phyloP scores from a whole-genome alignment of 768 basidiomycete genomes.

The Agrocybe pediades region DNA sequence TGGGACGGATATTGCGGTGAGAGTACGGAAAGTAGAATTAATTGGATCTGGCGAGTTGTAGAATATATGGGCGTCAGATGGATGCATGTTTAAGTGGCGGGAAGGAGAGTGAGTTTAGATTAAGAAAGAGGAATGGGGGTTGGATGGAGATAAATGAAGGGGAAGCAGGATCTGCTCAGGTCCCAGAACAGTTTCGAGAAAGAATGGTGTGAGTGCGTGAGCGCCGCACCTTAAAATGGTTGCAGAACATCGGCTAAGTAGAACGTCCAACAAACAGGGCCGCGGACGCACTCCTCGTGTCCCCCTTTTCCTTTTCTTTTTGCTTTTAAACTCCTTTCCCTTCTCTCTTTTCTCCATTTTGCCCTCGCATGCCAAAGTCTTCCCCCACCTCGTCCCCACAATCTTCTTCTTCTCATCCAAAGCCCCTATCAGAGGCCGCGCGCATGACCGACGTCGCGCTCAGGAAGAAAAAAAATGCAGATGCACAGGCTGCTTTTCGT shows the following conservation, averaged over 20 bases:
- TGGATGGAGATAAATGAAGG: constrained; percentile 41
- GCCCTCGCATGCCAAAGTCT: constrained; percentile 45
- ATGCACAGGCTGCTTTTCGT: constrained; percentile 85
- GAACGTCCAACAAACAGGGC: constrained; percentile 44
- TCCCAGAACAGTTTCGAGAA: constrained; percentile 44
- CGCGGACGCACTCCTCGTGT: constrained; percentile 70
- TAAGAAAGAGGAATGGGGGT: constrained; percentile 25
- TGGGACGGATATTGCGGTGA: constrained; percentile 45
- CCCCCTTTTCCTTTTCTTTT: constrained; percentile 67
- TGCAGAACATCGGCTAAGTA: constrained; percentile 50
- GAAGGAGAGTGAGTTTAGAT: constrained; percentile 28
- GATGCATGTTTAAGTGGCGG: constrained; percentile 26
- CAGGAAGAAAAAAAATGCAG: constrained; percentile 88
- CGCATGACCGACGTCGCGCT: constrained; percentile 69
- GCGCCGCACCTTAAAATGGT: constrained; percentile 53
- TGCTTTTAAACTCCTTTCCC: constrained; percentile 52
- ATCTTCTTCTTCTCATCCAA: constrained; percentile 5
- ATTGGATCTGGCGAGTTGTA: constrained; percentile 22
- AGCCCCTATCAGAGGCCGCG: constrained; percentile 36
- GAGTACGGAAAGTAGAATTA: constrained; percentile 30
- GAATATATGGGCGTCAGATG: constrained; percentile 25
- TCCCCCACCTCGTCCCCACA: constrained; percentile 24
- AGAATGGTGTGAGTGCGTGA: constrained; percentile 41
- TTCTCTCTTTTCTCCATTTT: constrained; percentile 22
- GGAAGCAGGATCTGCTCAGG: constrained; percentile 33